Evolutionary conservation across 1,284 basidiomycete genomes (phyloP).

Genomic region (Ceratobasidium sp.): DNA sequence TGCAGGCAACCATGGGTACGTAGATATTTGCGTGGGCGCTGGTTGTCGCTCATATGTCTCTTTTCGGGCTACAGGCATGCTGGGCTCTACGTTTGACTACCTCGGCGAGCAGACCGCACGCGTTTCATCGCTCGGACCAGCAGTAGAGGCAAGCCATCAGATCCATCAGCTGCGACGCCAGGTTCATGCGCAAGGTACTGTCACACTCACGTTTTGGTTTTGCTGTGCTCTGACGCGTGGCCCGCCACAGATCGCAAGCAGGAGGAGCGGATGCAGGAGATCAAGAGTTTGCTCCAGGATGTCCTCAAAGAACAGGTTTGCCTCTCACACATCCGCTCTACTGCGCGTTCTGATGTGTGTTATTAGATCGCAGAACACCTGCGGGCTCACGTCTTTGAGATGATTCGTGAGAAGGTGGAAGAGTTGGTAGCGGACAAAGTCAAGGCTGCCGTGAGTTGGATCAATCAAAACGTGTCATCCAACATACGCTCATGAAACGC

Average conservation of each 20-base stretch:
- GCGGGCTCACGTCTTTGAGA: conserved; percentile 52
- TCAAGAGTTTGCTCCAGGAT: conserved; percentile 56
- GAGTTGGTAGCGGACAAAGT: conserved; percentile 57
- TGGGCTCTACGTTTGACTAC: conserved; percentile 58
- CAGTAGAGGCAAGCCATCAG: conserved; percentile 60
- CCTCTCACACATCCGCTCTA: not conserved
- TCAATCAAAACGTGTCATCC: conserved; percentile 57
- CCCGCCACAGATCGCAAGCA: conserved; percentile 51
- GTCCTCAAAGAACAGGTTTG: conserved; percentile 56
- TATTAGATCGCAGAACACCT: conserved; percentile 56
- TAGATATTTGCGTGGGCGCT: conserved; percentile 15
- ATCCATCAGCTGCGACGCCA: conserved; percentile 57
- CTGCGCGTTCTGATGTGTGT: not conserved
- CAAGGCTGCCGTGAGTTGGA: conserved; percentile 49
- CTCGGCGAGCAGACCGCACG: conserved; percentile 61
- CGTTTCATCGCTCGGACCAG: conserved; percentile 59
- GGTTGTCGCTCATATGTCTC: conserved; percentile 24
- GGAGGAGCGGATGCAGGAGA: conserved; percentile 55
- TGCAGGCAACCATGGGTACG: conserved; percentile 58
- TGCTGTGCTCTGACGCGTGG: not conserved
- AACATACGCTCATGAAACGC: conserved; percentile 45
- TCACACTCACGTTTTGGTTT: not conserved
- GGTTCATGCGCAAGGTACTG: conserved; percentile 56
- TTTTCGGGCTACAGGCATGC: conserved; percentile 49
- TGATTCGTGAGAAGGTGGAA: conserved; percentile 55